A percentile compares a stretch with the other conserved stretches of the same genome.
Evolutionary conservation across 2,329 filamentous ascomycete genomes (phyloP).

Genomic region (Cytospora leucostoma): DNA sequence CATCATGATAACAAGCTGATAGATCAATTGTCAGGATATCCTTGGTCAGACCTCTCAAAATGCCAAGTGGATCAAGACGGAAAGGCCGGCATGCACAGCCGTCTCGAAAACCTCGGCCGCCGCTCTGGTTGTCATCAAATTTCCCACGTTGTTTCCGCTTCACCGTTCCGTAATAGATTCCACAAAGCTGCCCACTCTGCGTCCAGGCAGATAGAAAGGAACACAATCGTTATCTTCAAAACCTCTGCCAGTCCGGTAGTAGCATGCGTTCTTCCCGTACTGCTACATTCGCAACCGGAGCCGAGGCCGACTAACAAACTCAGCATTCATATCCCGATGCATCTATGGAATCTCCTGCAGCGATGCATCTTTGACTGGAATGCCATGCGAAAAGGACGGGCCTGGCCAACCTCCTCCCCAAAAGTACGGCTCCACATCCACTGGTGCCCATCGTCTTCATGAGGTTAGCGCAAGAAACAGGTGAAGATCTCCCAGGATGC

Average conservation of each 20-base stretch:
- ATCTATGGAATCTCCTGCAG: conserved; percentile 16
- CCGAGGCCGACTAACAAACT: conserved; percentile 16
- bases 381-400: conserved; percentile 25
- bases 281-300: conserved; percentile 16
- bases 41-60: conserved; percentile 16
- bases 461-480: conserved; percentile 23
- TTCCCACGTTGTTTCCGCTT: conserved; percentile 2
- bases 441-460: conserved; percentile 17
- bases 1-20: conserved; percentile 16
- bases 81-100: conserved; percentile 23
- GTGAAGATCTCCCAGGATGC: conserved; percentile 20
- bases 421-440: conserved; percentile 24
- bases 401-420: conserved; percentile 23
- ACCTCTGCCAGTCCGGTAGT: neutral
- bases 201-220: neutral
- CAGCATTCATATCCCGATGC: conserved; percentile 20
- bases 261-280: neutral
- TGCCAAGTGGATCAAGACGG: conserved; percentile 21
- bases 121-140: conserved; percentile 8
- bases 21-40: conserved; percentile 12
- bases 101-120: conserved; percentile 16
- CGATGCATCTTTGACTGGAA: conserved; percentile 19
- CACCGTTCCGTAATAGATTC: neutral
- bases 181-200: neutral
- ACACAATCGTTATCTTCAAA: neutral